phyloP scores from a whole-genome alignment of 352 stramenopile species.

The Phytophthora macrochlamydospora region DNA sequence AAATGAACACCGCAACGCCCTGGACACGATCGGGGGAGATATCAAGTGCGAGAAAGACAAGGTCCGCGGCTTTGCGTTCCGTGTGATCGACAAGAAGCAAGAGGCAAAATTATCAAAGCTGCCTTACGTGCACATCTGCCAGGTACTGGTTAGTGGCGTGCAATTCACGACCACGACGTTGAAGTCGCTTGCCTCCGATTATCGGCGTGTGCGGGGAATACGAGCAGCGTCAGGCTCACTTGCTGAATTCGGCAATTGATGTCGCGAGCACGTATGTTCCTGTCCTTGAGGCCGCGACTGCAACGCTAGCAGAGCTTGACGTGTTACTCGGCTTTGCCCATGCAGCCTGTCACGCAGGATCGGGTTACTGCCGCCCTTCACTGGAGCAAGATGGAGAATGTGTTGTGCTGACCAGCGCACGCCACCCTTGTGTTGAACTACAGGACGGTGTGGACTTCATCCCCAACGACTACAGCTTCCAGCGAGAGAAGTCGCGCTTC shows the following conservation, averaged over 20 bases:
- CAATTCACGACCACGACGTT: constrained; percentile 97
- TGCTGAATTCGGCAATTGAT: constrained; percentile 94
- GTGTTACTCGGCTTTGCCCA: constrained; percentile 95
- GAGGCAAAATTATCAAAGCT: constrained; percentile 90
- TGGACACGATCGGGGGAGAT: constrained; percentile 71
- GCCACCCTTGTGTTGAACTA: constrained; percentile 99
- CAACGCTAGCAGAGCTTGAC: constrained; percentile 93
- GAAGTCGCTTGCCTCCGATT: constrained; percentile 83
- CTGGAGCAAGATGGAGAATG: constrained; percentile 63
- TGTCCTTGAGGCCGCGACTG: constrained; percentile 92
- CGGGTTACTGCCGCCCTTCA: constrained; percentile 69
- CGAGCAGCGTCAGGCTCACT: constrained; percentile 87
- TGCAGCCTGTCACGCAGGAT: constrained; percentile 92
- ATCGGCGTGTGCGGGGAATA: constrained; percentile 93
- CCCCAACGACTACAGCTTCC: constrained; percentile 96
- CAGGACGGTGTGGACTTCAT: constrained; percentile 97
- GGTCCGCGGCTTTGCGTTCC: constrained; percentile 93
- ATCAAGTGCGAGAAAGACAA: constrained; percentile 95
- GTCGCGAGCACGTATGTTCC: constrained; percentile 96
- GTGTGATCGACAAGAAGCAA: constrained; percentile 94
- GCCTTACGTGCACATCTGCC: constrained; percentile 90
- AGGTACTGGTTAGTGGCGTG: constrained; percentile 97
- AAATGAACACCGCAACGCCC: constrained; percentile 69
- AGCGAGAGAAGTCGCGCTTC: constrained; percentile 86
- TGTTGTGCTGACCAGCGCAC: constrained; percentile 80